Base-by-base conservation (phyloP, 441 rosid species). In the Biscutella auriculata region DNA sequence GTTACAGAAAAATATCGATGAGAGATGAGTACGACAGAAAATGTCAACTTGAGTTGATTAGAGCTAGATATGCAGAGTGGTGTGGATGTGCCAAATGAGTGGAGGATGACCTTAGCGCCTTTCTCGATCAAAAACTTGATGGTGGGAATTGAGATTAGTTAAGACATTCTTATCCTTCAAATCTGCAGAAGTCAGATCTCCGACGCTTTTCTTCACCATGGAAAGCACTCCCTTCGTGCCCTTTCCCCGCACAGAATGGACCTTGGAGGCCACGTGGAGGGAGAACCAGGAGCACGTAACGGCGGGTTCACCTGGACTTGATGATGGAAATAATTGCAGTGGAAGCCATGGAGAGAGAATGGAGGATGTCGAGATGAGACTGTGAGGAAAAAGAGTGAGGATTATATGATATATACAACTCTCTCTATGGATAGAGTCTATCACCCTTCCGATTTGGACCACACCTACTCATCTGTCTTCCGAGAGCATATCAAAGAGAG, bases 141-240 rank as follows among this genome's bases (percentile, higher is more conserved):
- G 37, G 97, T 89, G 65, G 91, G 95, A 26, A 89, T 81, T 89
- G 62, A 89, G 84, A 81, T 89, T 95, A 34, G 81, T 93, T 57
- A 89, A 87, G 52, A 87, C 97, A 59, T 74, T 77, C 80, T 89
- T 87, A 25, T 95, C 97, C 48, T 84, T 82, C 81, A 89, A 71
- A 69, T 87, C 91, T 0, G 87, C 81, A 46, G 71, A 83, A 60
- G 75, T 76, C 37, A 89, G 50, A 45, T 55, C 72, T 12, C 93
- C 74, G 0, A 87, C 91, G 60, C 95, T 87, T 80, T 65, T 87
- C 91, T 89, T 87, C 1, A 85, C 79, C 36, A 80, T 87, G 72
- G 84, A 78, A n/a, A 54, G 28, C 15, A 79, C 85, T 28, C 73
- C 78, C 19, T 82, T 73, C 3, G 71, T 56, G 0, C 75, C 74